Conservation (phyloP, 345 rosid genomes). For the Murraya paniculata region DNA sequence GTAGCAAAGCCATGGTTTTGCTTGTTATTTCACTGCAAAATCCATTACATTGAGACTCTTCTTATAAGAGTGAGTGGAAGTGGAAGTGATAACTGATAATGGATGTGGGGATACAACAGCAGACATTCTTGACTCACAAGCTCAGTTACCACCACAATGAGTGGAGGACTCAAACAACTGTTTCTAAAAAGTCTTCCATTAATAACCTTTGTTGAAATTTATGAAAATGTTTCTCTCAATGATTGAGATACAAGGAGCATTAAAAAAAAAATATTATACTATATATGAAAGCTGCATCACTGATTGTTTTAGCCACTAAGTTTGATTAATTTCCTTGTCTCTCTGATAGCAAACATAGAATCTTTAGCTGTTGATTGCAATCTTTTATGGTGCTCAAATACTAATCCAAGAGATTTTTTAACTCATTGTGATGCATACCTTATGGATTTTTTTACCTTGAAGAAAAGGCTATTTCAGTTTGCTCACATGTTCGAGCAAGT, state of each 20-base stretch:
- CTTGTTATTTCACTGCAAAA: background rate
- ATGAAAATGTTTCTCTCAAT: background rate
- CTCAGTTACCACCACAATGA: background rate
- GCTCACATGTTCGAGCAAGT: too few species aligned
- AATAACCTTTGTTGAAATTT: background rate
- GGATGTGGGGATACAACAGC: background rate
- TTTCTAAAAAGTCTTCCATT: background rate
- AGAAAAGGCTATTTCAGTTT: too few species aligned
- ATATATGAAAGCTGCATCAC: background rate
- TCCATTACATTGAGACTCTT: background rate
- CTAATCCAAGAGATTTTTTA: background rate
- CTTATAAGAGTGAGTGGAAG: background rate
- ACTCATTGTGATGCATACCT: background rate
- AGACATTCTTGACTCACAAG: conserved; percentile 13
- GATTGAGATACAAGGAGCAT: background rate
- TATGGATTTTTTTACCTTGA: too few species aligned
- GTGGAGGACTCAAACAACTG: background rate
- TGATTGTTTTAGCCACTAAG: too few species aligned
- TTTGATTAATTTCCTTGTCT: background rate
- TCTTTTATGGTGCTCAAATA: background rate
- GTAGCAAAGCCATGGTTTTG: conserved; percentile 21
- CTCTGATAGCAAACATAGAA: background rate
- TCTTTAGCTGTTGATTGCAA: background rate
- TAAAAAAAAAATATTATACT: too few species aligned
- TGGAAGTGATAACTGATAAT: background rate